Base-by-base conservation (phyloP, 106 monocot genomes). In the Dendrobium catenatum region DNA sequence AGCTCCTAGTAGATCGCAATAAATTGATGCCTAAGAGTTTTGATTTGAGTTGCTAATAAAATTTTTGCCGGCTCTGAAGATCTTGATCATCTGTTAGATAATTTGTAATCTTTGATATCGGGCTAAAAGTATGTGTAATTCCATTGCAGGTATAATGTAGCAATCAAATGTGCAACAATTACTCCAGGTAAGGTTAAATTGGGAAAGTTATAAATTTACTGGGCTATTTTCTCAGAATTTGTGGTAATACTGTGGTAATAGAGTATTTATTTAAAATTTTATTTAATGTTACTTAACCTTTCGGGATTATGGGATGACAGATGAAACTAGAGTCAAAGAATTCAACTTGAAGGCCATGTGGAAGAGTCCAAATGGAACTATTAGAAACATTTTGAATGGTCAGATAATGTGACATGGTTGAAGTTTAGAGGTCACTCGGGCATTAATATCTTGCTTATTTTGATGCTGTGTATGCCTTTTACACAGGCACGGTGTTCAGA, bases 161-260 rank as follows among this genome's bases (percentile, higher is more conserved):
- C 98, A 37, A 91, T 98, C 80, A 98, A 98, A 81, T 98, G 98
- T 84, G 98, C 98, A 68, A 98, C 98, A 68, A 95, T 98, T 42
- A 98, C 98, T 84, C 98, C 98, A 79, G 98, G 98, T 95, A 88
- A 76, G 79, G 5, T 37, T 17, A 4, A 70, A 70, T 70, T 70
- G 70, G 70, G 13, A 70, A 70, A 33, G 16, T 37, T 33, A 31
- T 70, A 37, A 37, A 70, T 70, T 37, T 2, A 3, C 17, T 70
- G 70, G 33, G 70, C 16, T 5, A 70, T 70, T 70, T 70, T 70
- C 26, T 70, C 33, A 70, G 2, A 70, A 70, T 29, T 37, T 9
- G 13, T 2, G 3, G 31, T 70, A 33, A 9, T 70, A 33, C 33
- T 70, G 33, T 70, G 29, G 16, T 37, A 66, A 22, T 70, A 70